Conservation (phyloP, 1,139 yeast genomes). For the Hyphopichia khmerensis region DNA sequence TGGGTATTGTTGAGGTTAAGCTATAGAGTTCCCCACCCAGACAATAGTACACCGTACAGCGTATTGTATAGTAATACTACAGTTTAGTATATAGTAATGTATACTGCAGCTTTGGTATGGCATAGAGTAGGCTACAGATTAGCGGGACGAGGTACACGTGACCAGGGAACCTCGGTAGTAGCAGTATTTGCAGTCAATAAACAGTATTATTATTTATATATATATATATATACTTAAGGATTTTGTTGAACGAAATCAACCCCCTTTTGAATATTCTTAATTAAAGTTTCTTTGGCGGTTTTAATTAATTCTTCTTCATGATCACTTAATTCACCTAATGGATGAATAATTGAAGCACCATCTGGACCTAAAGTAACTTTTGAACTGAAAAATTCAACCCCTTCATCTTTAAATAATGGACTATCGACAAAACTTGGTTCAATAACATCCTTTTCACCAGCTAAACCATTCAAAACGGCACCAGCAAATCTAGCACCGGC, state of each 20-base stretch:
- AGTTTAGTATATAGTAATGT: too few species aligned
- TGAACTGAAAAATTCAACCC: conserved; percentile 60
- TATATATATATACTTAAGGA: conserved; percentile 30
- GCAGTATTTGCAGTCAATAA: too few species aligned
- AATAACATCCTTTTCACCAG: conserved; percentile 48
- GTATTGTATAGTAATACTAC: too few species aligned
- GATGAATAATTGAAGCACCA: conserved; percentile 59
- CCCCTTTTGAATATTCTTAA: conserved; percentile 59
- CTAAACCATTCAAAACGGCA: conserved; percentile 56
- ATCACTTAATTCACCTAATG: conserved; percentile 51
- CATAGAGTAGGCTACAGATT: too few species aligned
- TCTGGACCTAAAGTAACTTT: conserved; percentile 59
- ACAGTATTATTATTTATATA: neutral
- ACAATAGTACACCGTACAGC: too few species aligned
- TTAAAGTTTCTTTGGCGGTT: conserved; percentile 56
- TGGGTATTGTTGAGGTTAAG: too few species aligned
- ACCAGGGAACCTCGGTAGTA: too few species aligned
- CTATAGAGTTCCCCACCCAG: too few species aligned
- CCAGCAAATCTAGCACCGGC: conserved; percentile 84
- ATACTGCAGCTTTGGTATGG: too few species aligned
- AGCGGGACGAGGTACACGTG: too few species aligned
- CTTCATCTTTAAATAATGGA: conserved; percentile 48
- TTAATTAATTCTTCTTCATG: conserved; percentile 60
- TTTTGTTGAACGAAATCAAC: conserved; percentile 52
- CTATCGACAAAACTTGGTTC: conserved; percentile 55